Base-by-base conservation (phyloP, 2,329 filamentous ascomycete species). In the Penicillium palitans region DNA sequence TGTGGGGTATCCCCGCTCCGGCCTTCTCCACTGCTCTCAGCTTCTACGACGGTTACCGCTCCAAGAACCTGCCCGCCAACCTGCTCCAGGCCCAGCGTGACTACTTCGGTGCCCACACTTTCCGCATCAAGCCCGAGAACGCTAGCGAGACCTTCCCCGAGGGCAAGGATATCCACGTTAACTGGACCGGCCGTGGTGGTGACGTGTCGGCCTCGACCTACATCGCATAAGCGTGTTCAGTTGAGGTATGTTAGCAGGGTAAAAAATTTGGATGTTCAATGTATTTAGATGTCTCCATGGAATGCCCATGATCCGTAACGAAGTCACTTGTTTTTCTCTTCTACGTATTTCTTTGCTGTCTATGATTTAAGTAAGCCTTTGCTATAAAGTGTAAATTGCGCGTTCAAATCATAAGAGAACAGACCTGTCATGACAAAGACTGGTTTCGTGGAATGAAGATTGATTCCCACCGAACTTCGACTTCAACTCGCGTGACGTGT, bases 21-120 rank as follows among this genome's bases (percentile, higher is more conserved):
- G 91, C 91, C 72, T 99, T 99, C 88, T 92, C 90, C 76, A 98
- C 95, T 61, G 95, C 95, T 50, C 87, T 99, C 72, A 93, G 90
- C 75, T 99, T 96, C 91, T 99, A 96, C 82, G 95, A 99, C 78
- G 95, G 95, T 66, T 97, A 98, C 87, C 90, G 95, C 79, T 93
- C 93, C 78, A 91, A 93, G 85, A 88, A 98, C 78, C 87, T 99
- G 69, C 95, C 95, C 61, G 95, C 95, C 84, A 99, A 98, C 86
- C 85, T 99, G 65, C 87, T 99, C 74, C 95, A 99, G 84, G 95
- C 93, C 58, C 95, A 99, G 86, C 90, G 95, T 84, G 95, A 99
- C 80, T 99, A 98, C 90, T 99, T 99, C 76, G 95, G 95, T 78
- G 90, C 90, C 65, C 90, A 95, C 84, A 95, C 90, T 68, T 95